Evolutionary conservation across 345 rosid genomes (phyloP).

Genomic region (Leavenworthia alabamica): DNA sequence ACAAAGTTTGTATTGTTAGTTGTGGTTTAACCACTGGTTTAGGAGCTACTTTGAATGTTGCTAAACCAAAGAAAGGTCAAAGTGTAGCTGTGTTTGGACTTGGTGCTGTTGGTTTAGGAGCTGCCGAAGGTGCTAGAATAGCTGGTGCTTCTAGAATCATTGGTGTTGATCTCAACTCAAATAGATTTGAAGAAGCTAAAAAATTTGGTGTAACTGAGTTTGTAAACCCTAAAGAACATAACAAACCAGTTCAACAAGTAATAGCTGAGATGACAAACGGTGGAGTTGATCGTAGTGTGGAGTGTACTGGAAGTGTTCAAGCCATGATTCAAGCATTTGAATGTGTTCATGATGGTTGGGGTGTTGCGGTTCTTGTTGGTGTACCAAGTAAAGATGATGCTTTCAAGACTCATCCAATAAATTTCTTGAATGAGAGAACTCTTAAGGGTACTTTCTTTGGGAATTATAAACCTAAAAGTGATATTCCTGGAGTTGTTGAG

Average conservation of each 20-base stretch:
- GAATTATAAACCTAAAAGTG: conserved; percentile 58
- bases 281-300: conserved; percentile 75
- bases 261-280: conserved; percentile 70
- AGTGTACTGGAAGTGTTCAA: conserved; percentile 62
- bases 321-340: conserved; percentile 88
- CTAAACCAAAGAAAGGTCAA: conserved; percentile 62
- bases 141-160: conserved; percentile 62
- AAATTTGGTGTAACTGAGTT: conserved; percentile 58
- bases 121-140: conserved; percentile 80
- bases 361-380: conserved; percentile 70
- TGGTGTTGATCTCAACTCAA: conserved; percentile 69
- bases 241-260: conserved; percentile 69
- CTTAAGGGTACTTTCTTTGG: conserved; percentile 67
- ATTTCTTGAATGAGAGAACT: conserved; percentile 55
- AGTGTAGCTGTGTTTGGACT: conserved; percentile 62
- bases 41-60: conserved; percentile 75
- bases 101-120: conserved; percentile 79
- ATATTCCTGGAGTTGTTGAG: conserved; percentile 58
- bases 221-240: conserved; percentile 59
- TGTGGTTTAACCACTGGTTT: conserved; percentile 73
- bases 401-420: conserved; percentile 56
- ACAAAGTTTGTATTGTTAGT: conserved; percentile 72
- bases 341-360: conserved; percentile 86
- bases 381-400: conserved; percentile 58
- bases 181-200: conserved; percentile 54